Evolutionary conservation across 176 grass and related monocot species (phyloP).

Genomic region (Phyllostachys edulis): DNA sequence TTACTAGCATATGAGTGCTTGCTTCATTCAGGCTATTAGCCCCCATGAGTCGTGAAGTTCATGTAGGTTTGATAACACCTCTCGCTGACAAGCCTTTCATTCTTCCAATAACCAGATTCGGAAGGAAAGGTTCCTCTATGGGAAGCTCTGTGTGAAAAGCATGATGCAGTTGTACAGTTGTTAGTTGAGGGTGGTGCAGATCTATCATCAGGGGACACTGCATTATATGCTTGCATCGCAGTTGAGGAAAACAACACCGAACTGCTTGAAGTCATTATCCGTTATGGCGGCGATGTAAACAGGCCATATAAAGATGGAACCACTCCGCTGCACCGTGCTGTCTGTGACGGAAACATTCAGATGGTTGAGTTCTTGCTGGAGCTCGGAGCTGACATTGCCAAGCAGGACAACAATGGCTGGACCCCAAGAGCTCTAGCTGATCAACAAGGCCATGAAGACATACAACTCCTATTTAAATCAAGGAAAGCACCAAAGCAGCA

Average conservation of each 20-base stretch:
- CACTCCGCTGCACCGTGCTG: slow-evolving; percentile 69
- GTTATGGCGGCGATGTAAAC: slow-evolving; percentile 50
- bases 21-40: neutral
- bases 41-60: neutral
- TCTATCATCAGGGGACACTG: slow-evolving; percentile 62
- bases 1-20: neutral
- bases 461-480: slow-evolving; percentile 58
- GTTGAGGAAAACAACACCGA: slow-evolving; percentile 57
- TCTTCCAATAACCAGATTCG: slow-evolving; percentile 49
- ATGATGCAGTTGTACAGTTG: slow-evolving; percentile 55
- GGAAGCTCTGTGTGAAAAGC: slow-evolving; percentile 71
- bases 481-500: neutral
- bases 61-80: slow-evolving; percentile 15
- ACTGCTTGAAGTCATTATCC: slow-evolving; percentile 58
- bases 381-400: slow-evolving; percentile 56
- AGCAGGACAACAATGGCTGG: slow-evolving; percentile 54
- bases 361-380: slow-evolving; percentile 67
- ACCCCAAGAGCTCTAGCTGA: slow-evolving; percentile 68
- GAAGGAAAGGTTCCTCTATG: slow-evolving; percentile 82
- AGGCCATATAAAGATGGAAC: slow-evolving; percentile 52
- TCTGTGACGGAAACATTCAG: slow-evolving; percentile 66
- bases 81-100: slow-evolving; percentile 3
- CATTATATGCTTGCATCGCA: slow-evolving; percentile 55
- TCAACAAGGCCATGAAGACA: slow-evolving; percentile 81
- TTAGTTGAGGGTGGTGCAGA: slow-evolving; percentile 55